Conservation (phyloP, 805 yeast species). For the Zygoascus bituminiphila region DNA sequence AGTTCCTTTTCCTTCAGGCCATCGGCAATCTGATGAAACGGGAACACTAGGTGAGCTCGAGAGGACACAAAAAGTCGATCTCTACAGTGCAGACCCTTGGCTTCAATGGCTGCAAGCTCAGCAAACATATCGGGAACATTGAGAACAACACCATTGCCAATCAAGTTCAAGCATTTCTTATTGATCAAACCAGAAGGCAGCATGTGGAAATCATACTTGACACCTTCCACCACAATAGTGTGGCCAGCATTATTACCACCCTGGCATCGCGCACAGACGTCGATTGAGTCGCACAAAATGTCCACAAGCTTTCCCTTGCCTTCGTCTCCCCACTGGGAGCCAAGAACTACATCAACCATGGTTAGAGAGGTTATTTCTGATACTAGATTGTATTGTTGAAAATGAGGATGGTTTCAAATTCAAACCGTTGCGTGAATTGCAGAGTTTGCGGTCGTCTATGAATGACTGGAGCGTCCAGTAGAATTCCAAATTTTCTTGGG, state of each 20-base stretch:
- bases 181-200: slow-evolving; percentile 96
- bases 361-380: neutral
- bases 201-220: slow-evolving; percentile 97
- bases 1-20: slow-evolving; percentile 91
- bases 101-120: slow-evolving; percentile 73
- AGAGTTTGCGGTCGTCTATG: slow-evolving; percentile 5
- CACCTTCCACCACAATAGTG: slow-evolving; percentile 84
- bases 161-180: slow-evolving; percentile 78
- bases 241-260: slow-evolving; percentile 99
- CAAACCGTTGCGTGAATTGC: slow-evolving; percentile 2
- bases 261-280: slow-evolving; percentile 90
- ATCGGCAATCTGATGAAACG: slow-evolving; percentile 96
- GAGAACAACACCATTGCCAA: slow-evolving; percentile 95
- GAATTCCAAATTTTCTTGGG: slow-evolving; percentile 11
- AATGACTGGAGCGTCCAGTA: slow-evolving; percentile 19
- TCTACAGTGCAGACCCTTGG: slow-evolving; percentile 66
- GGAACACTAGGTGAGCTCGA: slow-evolving; percentile 93
- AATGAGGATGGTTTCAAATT: neutral
- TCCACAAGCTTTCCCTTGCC: slow-evolving; percentile 98
- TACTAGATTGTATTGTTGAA: neutral
- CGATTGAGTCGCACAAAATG: slow-evolving; percentile 86
- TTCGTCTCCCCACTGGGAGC: slow-evolving; percentile 99
- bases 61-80: slow-evolving; percentile 81
- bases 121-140: slow-evolving; percentile 89
- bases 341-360: slow-evolving; percentile 89